Conservation (phyloP, 768 basidiomycete species). For the Arthromyces matolae region DNA sequence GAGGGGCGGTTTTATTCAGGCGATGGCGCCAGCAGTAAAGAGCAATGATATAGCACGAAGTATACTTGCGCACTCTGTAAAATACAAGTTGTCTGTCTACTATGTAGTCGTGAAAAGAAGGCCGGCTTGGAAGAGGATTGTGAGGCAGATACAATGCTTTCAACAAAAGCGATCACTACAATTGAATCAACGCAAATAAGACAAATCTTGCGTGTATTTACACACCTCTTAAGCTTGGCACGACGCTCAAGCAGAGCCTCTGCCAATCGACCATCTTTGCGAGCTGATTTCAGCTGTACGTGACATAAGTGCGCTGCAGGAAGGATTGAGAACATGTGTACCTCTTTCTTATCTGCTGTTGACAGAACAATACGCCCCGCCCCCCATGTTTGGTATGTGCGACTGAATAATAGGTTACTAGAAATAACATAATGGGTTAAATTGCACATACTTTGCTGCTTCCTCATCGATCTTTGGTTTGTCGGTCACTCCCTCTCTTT, state of each 20-base stretch:
- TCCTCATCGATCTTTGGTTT: conserved; percentile 65
- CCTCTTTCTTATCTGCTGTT: conserved; percentile 68
- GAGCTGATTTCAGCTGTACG: conserved; percentile 68
- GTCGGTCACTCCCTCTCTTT: conserved; percentile 53
- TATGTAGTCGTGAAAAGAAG: conserved; percentile 12
- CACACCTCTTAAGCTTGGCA: conserved; percentile 79
- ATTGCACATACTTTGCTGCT: conserved; percentile 59
- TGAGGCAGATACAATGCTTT: conserved; percentile 11
- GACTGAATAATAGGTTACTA: conserved; percentile 40
- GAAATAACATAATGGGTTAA: conserved; percentile 3
- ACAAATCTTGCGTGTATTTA: conserved; percentile 6
- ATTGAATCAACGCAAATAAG: not conserved
- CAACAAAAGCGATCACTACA: conserved; percentile 51
- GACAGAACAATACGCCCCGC: conserved; percentile 73
- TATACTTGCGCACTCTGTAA: conserved; percentile 10
- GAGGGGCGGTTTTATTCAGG: too few species aligned
- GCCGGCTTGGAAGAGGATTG: conserved; percentile 1
- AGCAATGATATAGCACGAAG: too few species aligned
- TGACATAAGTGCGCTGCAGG: not conserved
- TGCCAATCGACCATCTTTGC: conserved; percentile 75
- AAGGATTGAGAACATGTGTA: conserved; percentile 20
- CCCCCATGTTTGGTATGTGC: conserved; percentile 80
- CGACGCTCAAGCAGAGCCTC: conserved; percentile 79
- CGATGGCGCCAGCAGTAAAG: too few species aligned
- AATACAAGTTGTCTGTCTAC: conserved; percentile 24